Evolutionary conservation across 2,329 filamentous ascomycete genomes (phyloP).

Genomic region (Trichoderma aggressivum): DNA sequence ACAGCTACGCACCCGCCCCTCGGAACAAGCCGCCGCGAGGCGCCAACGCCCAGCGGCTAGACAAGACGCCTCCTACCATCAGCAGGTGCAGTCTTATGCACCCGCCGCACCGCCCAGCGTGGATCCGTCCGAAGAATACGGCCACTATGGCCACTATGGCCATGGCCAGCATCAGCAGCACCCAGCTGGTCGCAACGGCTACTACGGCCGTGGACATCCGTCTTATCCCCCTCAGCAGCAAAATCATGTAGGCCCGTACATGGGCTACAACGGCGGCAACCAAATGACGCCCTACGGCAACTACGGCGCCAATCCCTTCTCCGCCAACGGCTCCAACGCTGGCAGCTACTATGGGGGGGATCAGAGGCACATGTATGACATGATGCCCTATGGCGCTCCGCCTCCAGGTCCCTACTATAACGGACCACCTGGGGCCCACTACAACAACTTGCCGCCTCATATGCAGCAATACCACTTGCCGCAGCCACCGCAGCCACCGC

Average conservation of each 20-base stretch:
- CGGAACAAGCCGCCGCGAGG: constrained; percentile 29
- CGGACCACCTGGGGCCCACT: constrained; percentile 23
- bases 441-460: constrained; percentile 34
- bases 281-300: constrained; percentile 49
- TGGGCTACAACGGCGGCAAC: constrained; percentile 35
- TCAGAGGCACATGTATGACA: constrained; percentile 42
- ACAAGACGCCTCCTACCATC: constrained; percentile 37
- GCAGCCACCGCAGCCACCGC: constrained; percentile 40
- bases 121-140: constrained; percentile 64
- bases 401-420: constrained; percentile 31
- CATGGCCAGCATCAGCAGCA: constrained; percentile 23
- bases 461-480: constrained; percentile 41
- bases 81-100: constrained; percentile 33
- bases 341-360: constrained; percentile 41
- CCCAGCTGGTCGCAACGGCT: constrained; percentile 28
- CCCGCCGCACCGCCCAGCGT: constrained; percentile 58
- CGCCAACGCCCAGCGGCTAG: constrained; percentile 29
- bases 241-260: constrained; percentile 46
- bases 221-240: constrained; percentile 19
- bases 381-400: constrained; percentile 47
- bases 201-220: constrained; percentile 22
- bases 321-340: constrained; percentile 35
- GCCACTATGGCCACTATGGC: constrained; percentile 40
- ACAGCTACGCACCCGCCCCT: constrained; percentile 22
- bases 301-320: constrained; percentile 42